Evolutionary conservation across 805 yeast species (phyloP).

Genomic region (Kodamaea kaohsiungensis): DNA sequence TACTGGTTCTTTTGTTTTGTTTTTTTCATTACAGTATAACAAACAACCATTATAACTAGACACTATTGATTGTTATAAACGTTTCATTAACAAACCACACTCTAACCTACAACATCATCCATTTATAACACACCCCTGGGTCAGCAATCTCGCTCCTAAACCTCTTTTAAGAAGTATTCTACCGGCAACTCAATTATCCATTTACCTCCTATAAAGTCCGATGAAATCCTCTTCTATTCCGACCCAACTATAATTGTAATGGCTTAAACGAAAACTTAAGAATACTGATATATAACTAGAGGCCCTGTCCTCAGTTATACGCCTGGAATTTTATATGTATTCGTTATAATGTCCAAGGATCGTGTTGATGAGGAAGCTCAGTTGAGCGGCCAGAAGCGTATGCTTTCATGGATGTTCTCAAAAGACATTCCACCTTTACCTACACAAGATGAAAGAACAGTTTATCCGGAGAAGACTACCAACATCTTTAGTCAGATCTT

Average conservation of each 20-base stretch:
- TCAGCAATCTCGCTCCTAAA: too few relatives aligned
- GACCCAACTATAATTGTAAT: not conserved
- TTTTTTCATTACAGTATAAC: too few relatives aligned
- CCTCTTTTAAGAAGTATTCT: too few relatives aligned
- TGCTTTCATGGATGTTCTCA: slow-evolving; percentile 33
- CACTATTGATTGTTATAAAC: too few relatives aligned
- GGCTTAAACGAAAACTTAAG: not conserved
- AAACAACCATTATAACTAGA: too few relatives aligned
- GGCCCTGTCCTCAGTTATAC: not conserved
- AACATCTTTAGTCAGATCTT: slow-evolving; percentile 44
- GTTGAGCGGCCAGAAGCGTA: slow-evolving; percentile 28
- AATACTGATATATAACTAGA: not conserved
- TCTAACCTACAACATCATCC: too few relatives aligned
- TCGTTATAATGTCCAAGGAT: not conserved
- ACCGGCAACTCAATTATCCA: not conserved
- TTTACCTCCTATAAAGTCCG: not conserved
- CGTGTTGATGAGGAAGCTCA: slow-evolving; percentile 1
- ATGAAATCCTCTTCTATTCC: not conserved
- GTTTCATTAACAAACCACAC: too few relatives aligned
- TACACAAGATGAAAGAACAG: slow-evolving; percentile 46
- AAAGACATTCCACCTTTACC: slow-evolving; percentile 53
- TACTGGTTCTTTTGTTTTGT: too few relatives aligned
- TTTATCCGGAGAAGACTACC: slow-evolving; percentile 44
- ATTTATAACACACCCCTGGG: too few relatives aligned
- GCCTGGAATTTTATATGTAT: not conserved